Conservation (phyloP, 192 early-diverging fungal species). For the Spizellomyces sp. region DNA sequence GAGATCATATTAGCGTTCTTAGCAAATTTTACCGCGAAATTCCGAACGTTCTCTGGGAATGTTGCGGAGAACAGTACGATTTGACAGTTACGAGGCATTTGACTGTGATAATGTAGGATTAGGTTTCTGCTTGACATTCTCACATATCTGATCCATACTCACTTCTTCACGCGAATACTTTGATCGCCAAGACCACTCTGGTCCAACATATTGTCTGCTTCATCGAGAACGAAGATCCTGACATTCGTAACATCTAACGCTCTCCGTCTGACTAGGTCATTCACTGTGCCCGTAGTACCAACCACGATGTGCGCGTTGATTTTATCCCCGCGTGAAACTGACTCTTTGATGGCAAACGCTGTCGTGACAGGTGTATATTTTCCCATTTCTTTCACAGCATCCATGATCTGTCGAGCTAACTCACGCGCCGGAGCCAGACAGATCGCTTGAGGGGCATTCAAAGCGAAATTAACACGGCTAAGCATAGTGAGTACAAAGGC, state of each 20-base stretch:
- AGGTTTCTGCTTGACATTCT: slow-evolving; percentile 37
- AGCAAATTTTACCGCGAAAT: slow-evolving; percentile 80
- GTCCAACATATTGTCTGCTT: slow-evolving; percentile 99
- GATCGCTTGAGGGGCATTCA: slow-evolving; percentile 75
- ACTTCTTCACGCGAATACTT: slow-evolving; percentile 82
- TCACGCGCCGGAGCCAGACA: slow-evolving; percentile 93
- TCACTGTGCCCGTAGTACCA: slow-evolving; percentile 93
- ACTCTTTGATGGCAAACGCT: slow-evolving; percentile 79
- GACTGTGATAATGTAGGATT: not conserved
- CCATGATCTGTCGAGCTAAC: slow-evolving; percentile 92
- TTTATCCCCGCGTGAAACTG: slow-evolving; percentile 53
- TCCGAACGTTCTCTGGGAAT: slow-evolving; percentile 75
- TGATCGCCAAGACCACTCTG: slow-evolving; percentile 80
- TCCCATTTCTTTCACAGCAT: slow-evolving; percentile 87
- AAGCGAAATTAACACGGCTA: slow-evolving; percentile 73
- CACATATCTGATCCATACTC: slow-evolving; percentile 11
- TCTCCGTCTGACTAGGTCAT: slow-evolving; percentile 70
- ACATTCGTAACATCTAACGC: slow-evolving; percentile 62
- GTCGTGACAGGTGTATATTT: slow-evolving; percentile 82
- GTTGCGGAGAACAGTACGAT: slow-evolving; percentile 95
- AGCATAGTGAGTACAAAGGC: slow-evolving; percentile 94
- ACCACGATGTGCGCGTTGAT: slow-evolving; percentile 83
- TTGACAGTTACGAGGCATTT: slow-evolving; percentile 74
- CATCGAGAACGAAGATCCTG: slow-evolving; percentile 91
- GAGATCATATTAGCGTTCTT: slow-evolving; percentile 85